These are phyloP conservation scores for Moricandia arvensis DNA, from an alignment of 345 rosid genomes.

Conservation along the genomic window DNA sequence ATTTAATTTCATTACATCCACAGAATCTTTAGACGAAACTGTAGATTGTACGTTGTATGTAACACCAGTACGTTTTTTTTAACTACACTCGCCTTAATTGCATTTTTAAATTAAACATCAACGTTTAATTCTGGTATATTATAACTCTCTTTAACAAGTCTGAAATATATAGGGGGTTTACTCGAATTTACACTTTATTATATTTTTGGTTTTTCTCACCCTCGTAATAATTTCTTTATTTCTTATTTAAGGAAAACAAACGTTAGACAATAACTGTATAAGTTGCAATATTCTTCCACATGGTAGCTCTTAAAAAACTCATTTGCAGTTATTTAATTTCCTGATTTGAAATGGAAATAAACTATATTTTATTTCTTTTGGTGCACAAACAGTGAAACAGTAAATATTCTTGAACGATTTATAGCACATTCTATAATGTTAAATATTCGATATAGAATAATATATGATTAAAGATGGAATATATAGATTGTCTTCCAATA, in stretches of 20 bases:
- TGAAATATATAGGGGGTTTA: neutral
- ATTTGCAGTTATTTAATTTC: neutral
- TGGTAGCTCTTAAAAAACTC: neutral
- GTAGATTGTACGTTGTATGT: neutral
- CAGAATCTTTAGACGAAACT: slow-evolving; percentile 11
- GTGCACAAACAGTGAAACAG: neutral
- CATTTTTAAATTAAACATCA: neutral
- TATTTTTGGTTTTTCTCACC: neutral
- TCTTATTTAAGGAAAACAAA: neutral
- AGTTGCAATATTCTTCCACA: neutral
- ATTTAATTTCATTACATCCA: neutral
- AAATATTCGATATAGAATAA: neutral
- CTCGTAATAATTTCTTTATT: neutral
- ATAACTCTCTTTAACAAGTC: neutral
- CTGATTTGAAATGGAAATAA: slow-evolving; percentile 8
- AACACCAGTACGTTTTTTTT: neutral
- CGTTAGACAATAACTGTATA: no score
- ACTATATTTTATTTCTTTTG: neutral
- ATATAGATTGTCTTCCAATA: neutral
- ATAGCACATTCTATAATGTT: slow-evolving; percentile 16
- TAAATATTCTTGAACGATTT: slow-evolving; percentile 8
- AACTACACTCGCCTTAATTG: neutral
- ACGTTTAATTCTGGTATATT: neutral
- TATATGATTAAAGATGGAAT: neutral
- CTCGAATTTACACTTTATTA: neutral